Conservation (phyloP, 768 basidiomycete genomes). For the Trametes punicea region DNA sequence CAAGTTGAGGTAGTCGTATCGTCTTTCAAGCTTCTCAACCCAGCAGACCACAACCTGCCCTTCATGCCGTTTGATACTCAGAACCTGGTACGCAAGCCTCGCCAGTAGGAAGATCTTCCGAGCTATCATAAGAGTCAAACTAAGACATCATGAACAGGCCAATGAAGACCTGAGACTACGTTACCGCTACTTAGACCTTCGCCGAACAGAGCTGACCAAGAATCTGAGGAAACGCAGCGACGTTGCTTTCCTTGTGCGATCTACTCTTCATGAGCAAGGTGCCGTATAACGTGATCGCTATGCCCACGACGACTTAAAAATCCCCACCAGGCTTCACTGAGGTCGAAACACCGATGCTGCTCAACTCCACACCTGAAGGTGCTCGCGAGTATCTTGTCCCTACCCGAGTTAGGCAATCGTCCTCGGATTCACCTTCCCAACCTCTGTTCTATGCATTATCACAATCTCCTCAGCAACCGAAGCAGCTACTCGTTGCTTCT, state of each 20-base stretch:
- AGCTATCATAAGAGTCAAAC: constrained; percentile 1
- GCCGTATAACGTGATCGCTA: not conserved
- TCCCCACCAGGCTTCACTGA: constrained; percentile 71
- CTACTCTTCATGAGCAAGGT: constrained; percentile 73
- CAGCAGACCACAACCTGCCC: constrained; percentile 68
- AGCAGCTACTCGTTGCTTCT: constrained; percentile 88
- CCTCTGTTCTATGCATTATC: constrained; percentile 82
- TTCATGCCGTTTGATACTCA: constrained; percentile 79
- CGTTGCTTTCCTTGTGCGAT: constrained; percentile 77
- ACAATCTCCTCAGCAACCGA: constrained; percentile 95
- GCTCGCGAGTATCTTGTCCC: constrained; percentile 94
- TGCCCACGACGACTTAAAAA: not conserved
- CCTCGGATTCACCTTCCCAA: constrained; percentile 15
- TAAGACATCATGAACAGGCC: constrained; percentile 43
- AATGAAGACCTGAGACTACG: constrained; percentile 84
- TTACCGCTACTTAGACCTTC: constrained; percentile 87
- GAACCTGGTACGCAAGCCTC: constrained; percentile 55
- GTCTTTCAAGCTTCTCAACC: constrained; percentile 72
- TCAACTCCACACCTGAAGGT: constrained; percentile 92
- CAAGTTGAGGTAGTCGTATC: constrained; percentile 79
- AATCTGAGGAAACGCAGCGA: constrained; percentile 81
- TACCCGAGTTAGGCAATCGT: constrained; percentile 47
- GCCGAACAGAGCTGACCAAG: constrained; percentile 64
- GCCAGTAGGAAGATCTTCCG: not conserved
- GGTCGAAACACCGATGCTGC: constrained; percentile 88